These are phyloP conservation scores for Isabelozyma rhagii DNA, from an alignment of 805 yeast species.

Conservation along the genomic window DNA sequence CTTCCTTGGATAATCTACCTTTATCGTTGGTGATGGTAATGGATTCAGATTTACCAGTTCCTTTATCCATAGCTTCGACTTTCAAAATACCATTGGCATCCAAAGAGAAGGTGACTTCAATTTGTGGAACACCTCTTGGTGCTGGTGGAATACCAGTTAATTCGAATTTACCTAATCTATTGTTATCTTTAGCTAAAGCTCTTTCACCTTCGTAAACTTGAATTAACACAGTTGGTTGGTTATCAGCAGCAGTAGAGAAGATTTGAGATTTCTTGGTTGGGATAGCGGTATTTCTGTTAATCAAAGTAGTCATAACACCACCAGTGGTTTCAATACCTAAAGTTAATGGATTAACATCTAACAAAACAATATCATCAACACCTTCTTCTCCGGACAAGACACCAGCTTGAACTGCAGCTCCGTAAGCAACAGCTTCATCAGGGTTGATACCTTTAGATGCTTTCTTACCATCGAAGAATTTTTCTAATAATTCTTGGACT, in stretches of 20 bases:
- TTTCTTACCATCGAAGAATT: slow-evolving; percentile 45
- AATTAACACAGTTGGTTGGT: slow-evolving; percentile 98
- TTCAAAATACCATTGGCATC: slow-evolving; percentile 99
- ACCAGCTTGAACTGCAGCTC: slow-evolving; percentile 99
- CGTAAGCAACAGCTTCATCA: slow-evolving; percentile 50
- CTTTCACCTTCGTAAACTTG: slow-evolving; percentile 99
- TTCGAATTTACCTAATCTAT: slow-evolving; percentile 97
- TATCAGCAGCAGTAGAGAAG: slow-evolving; percentile 97
- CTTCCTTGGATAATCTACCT: slow-evolving; percentile 95
- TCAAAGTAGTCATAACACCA: slow-evolving; percentile 97
- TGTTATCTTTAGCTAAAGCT: slow-evolving; percentile 97
- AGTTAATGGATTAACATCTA: slow-evolving; percentile 97
- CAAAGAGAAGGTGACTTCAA: slow-evolving; percentile 97
- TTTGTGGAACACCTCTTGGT: slow-evolving; percentile 98
- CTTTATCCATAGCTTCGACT: slow-evolving; percentile 98
- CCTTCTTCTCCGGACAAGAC: slow-evolving; percentile 94
- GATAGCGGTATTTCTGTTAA: slow-evolving; percentile 98
- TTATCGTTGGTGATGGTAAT: slow-evolving; percentile 98
- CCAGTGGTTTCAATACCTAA: slow-evolving; percentile 99
- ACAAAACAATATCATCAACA: slow-evolving; percentile 90
- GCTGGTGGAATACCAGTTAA: slow-evolving; percentile 97
- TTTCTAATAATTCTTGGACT: slow-evolving; percentile 46
- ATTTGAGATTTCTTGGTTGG: slow-evolving; percentile 99
- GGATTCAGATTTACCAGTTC: slow-evolving; percentile 97
- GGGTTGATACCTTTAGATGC: slow-evolving; percentile 49